Base-by-base conservation (phyloP, 2,329 filamentous ascomycete species). In the Aspergillus quadrilineatus region DNA sequence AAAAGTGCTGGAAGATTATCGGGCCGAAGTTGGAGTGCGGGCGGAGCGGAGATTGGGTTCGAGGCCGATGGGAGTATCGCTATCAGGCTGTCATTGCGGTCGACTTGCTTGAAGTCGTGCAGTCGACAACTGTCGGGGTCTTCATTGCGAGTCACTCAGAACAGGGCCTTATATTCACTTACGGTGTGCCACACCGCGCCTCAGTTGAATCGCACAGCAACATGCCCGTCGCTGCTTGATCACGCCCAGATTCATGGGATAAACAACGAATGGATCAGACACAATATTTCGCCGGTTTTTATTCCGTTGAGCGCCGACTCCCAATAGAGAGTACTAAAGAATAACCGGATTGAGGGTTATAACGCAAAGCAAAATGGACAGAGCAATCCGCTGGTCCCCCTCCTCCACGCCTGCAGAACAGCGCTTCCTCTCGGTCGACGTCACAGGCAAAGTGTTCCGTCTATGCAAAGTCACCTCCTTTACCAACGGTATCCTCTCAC, bases 321-420 rank as follows among this genome's bases (percentile, higher is more conserved):
- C 8, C 28, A 12, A 44, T 17, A 10, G n/a, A 17, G 37, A 44
- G 37, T 10, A 46, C 44, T 42, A 46, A 9, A 15, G 52, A 14
- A 37, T 12, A 37, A 37, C 34, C 34, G 12, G 34, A 14, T 12
- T 37, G 7, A 34, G 34, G 10, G 10, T 14, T 9, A 37, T 3
- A 37, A 5, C 4, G 34, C 34, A 37, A 7, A 48, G 10, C 12
- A 42, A 50, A 37, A 72, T 72, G 70, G 70, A 72, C 55, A 67
- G 83, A 32, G 84, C 85, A 44, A 82, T 87, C 60, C 80, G 85
- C 66, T 87, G 84, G 83, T 86, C 84, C 59, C 81, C 82, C 50
- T 82, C 81, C 65, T 83, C 84, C 45, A 80, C 78, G 61, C 67
- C 74, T 63, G 67, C 76, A 63, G 72, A 77, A 48, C 81, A 82